These are phyloP conservation scores for Cryphonectria parasitica DNA, from an alignment of 2,329 filamentous ascomycete species.

Conservation along the genomic window DNA sequence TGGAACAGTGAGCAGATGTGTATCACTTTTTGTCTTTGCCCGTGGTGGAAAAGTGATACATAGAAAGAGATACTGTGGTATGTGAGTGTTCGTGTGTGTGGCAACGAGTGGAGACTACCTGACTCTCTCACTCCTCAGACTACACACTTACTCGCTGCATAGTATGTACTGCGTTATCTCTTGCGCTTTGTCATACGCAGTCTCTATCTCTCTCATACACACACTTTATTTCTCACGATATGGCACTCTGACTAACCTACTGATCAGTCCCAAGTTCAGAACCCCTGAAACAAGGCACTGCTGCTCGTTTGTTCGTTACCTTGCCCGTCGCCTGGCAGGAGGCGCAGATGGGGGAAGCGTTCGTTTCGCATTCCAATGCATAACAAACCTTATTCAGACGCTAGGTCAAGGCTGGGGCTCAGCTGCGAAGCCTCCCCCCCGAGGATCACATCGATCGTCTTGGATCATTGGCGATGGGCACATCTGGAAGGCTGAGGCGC, in stretches of 20 bases:
- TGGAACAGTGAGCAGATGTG: too few relatives aligned
- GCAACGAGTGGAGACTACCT: background rate
- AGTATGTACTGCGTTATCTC: too few relatives aligned
- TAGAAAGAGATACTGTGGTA: too few relatives aligned
- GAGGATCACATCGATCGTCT: background rate
- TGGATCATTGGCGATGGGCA: background rate
- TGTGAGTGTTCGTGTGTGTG: background rate
- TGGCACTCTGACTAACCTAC: background rate
- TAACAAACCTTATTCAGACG: slow-evolving; percentile 8
- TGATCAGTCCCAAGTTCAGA: background rate
- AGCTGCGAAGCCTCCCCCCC: slow-evolving; percentile 2
- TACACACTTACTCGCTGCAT: too few relatives aligned
- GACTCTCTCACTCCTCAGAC: background rate
- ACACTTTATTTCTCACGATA: too few relatives aligned
- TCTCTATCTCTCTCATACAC: too few relatives aligned
- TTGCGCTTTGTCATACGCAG: too few relatives aligned
- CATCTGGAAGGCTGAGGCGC: background rate
- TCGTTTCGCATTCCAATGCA: slow-evolving; percentile 7
- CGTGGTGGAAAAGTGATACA: too few relatives aligned
- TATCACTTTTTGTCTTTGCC: background rate
- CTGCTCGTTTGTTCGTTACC: background rate
- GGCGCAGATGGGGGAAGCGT: background rate
- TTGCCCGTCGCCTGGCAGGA: background rate
- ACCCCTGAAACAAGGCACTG: slow-evolving; percentile 3
- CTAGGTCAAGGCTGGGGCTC: slow-evolving; percentile 1